Evolutionary conservation across 495 filamentous ascomycete genomes (phyloP), one percentile per base, ranked within the genome.

Genomic region (Daldinia vernicosa): DNA sequence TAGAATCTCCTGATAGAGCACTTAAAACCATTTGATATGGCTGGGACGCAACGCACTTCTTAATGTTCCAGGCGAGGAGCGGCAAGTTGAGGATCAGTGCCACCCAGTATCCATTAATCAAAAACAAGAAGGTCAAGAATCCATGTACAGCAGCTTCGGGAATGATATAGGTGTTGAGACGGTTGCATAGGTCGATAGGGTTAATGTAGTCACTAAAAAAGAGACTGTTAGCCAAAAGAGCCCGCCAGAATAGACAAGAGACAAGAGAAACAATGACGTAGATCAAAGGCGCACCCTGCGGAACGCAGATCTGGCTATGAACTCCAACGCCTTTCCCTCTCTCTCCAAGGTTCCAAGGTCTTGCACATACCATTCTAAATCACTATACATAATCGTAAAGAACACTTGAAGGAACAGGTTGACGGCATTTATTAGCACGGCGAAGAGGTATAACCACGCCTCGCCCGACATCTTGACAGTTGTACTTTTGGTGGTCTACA

Each of bases 361-460:
- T 54, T 28, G n/a, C n/a, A 84, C 92, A 72, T 84, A 97, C 93
- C 94, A 98, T 89, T 98, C 94, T 69, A 98, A 82, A 88, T 98
- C 94, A 81, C 92, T 96, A 83, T 98, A 99, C 96, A 99, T 99
- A 74, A 99, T 99, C 43, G 96, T 99, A 87, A 99, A 99, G 87
- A 99, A 99, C 63, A 99, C 96, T 83, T 99, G 96, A 56, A 99
- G 88, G 82, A 99, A 99, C 72, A 99, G 88, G 87, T 99, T 99
- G 89, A 98, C 95, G 84, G 96, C 96, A 87, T 99, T 99, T 85
- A 99, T 95, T 79, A 99, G 88, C 82, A 99, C 96, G 82, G 95
- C 91, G 81, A 99, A 87, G 74, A 99, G 91, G 86, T 97, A 99
- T 79, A 99, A 87, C 96, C 95, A 99, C 83, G 95, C 95, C 89